These are phyloP conservation scores for Pseudisothecium myosuroides DNA, from an alignment of 225 moss, liverwort and hornwort species.

Conservation along the genomic window DNA sequence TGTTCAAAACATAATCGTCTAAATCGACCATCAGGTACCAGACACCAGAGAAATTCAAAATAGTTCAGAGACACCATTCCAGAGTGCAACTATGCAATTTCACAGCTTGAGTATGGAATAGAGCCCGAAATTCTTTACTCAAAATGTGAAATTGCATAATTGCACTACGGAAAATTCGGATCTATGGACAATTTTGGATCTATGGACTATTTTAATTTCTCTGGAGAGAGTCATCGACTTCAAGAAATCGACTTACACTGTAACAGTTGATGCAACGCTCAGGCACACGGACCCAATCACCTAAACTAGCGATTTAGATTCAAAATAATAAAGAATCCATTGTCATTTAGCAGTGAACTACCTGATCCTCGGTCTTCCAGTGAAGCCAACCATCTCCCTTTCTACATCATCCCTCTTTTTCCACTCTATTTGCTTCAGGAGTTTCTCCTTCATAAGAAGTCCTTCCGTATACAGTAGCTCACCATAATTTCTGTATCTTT, in stretches of 20 bases:
- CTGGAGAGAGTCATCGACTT: neutral
- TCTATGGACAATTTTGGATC: too few species aligned
- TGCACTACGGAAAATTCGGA: neutral
- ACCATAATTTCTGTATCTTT: constrained; percentile 75
- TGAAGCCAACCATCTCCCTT: constrained; percentile 65
- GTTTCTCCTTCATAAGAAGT: constrained; percentile 43
- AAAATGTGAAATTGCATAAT: too few species aligned
- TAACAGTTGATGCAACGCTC: neutral
- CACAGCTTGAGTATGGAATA: neutral
- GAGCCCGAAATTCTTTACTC: too few species aligned
- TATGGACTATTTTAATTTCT: neutral
- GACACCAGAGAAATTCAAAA: neutral
- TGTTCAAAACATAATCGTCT: neutral
- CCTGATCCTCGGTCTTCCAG: constrained; percentile 73
- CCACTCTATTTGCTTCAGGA: constrained; percentile 25
- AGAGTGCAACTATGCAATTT: neutral
- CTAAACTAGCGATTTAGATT: neutral
- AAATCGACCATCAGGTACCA: neutral
- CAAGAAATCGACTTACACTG: neutral
- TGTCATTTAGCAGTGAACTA: neutral
- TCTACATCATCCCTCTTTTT: constrained; percentile 64
- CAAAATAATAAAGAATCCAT: neutral
- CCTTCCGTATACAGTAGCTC: constrained; percentile 81
- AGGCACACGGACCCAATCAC: neutral
- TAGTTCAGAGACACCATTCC: neutral